Evolutionary conservation across 1,284 basidiomycete genomes (phyloP), one percentile per base, ranked within the genome.

Genomic region (Bjerkandera adusta): DNA sequence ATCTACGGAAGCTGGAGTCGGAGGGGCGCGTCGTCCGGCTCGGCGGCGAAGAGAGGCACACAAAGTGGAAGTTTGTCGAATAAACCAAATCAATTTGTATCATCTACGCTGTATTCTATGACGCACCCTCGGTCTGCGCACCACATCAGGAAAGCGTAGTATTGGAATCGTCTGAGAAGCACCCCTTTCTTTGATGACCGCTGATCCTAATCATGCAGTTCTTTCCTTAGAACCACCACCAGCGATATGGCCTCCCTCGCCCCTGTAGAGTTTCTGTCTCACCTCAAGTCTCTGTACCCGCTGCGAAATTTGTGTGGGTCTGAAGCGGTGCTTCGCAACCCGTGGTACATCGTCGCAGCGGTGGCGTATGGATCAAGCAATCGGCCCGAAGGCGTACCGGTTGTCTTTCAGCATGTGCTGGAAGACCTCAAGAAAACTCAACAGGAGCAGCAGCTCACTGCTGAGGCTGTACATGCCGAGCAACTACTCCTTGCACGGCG

Each of bases 1-100:
- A 95, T 63, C 65, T 96, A 55, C 67, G 69, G 47, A 94, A 94
- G 63, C 67, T 95, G 43, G 75, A 82, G 57, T 63, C 61, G 1
- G 92, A 96, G 41, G 79, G 79, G 1, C 67, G 72, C 26, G 85
- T 89, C 8, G 54, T 59, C 44, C 47, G 39, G 20, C 29, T 74
- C 2, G 71, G 69, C 18, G 83, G 83, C 4, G 74, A 79, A 48
- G 76, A 71, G 13, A 66, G 67, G 45, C 59, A 69, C 15, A 51
- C 57, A 1, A 51, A 52, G 36, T 76, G 75, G 73, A 62, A 62
- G 37, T 54, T 68, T 20, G 25, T 54, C 15, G 21, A 41, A 20
- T 58, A 48, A 47, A 29, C 12, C 24, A 16, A 12, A 21, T 7
- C 11, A 37, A 29, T 33, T 11, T 27, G 13, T 25, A 24, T 21